A percentile compares a stretch with the other conserved stretches of the same genome.
These are phyloP conservation scores for Salix brachista DNA, from an alignment of 345 rosid genomes.

Conservation along the genomic window DNA sequence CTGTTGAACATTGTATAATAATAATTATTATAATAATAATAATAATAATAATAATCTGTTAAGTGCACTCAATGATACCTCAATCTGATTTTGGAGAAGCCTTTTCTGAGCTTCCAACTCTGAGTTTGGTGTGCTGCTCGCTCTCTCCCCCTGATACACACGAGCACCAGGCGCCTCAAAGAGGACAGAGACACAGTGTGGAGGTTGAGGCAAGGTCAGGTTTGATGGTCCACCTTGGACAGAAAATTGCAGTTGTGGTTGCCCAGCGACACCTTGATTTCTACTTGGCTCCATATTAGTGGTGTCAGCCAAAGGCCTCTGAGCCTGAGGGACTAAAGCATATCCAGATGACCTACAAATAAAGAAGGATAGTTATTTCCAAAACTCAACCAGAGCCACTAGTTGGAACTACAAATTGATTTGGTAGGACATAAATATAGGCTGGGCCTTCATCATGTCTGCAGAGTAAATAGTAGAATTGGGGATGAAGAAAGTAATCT, in stretches of 20 bases:
- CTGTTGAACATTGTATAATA: not conserved
- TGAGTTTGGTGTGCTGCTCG: conserved; percentile 18
- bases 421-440: not conserved
- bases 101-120: conserved; percentile 54
- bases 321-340: conserved; percentile 37
- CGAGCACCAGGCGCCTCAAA: conserved; percentile 28
- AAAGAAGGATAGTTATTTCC: not conserved
- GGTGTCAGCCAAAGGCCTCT: conserved; percentile 23
- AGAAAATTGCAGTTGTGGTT: conserved; percentile 21
- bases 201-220: conserved; percentile 29
- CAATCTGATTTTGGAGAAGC: conserved; percentile 55
- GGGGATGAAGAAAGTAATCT: not conserved
- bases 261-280: conserved; percentile 28
- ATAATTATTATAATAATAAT: too few relatives aligned
- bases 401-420: not conserved
- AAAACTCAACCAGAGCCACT: not conserved
- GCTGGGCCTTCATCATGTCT: not conserved
- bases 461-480: not conserved
- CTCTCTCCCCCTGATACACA: conserved; percentile 25
- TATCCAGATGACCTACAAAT: conserved; percentile 57
- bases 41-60: not conserved
- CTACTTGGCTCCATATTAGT: conserved; percentile 25
- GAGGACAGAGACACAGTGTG: conserved; percentile 40
- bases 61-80: conserved; percentile 37
- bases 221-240: conserved; percentile 28